Percentiles rank a stretch among this genome's conserved stretches.
Evolutionary conservation across 2,329 filamentous ascomycete genomes (phyloP).

Genomic region (Atkinsonella hypoxylon): DNA sequence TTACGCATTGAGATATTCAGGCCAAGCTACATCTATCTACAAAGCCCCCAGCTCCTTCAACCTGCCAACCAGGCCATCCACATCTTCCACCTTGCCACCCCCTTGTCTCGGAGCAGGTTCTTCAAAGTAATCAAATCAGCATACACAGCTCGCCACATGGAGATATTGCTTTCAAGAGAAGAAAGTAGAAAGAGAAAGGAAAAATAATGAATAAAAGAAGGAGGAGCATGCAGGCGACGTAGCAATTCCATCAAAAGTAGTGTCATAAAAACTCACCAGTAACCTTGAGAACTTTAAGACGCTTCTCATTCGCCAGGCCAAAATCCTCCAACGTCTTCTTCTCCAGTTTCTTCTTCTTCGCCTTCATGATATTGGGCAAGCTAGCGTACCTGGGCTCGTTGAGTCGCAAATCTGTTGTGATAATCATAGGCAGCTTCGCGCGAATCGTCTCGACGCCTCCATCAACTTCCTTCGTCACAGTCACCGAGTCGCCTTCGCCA

Average conservation of each 20-base stretch:
- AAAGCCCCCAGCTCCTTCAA: conserved; percentile 92
- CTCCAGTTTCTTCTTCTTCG: conserved; percentile 97
- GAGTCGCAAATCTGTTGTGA: conserved; percentile 87
- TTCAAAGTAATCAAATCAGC: conserved; percentile 19
- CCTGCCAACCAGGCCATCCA: conserved; percentile 86
- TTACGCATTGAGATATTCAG: neutral
- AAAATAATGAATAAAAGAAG: neutral
- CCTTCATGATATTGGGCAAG: conserved; percentile 99
- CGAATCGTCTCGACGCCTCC: conserved; percentile 84
- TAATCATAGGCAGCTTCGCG: conserved; percentile 78
- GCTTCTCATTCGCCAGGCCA: conserved; percentile 59
- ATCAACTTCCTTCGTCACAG: conserved; percentile 85
- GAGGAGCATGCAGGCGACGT: no score
- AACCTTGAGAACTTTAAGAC: conserved; percentile 86
- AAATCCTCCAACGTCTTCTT: conserved; percentile 82
- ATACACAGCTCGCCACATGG: neutral
- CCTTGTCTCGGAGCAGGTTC: conserved; percentile 83
- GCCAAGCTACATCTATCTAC: conserved; percentile 29
- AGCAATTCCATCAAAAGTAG: neutral
- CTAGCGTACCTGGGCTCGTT: conserved; percentile 94
- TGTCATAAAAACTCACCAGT: conserved; percentile 42
- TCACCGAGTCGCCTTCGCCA: conserved; percentile 54
- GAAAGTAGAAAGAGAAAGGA: neutral
- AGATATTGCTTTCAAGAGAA: neutral
- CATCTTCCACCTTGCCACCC: conserved; percentile 93